phyloP scores from a whole-genome alignment of 352 stramenopile species.

The Sclerospora graminicola region DNA sequence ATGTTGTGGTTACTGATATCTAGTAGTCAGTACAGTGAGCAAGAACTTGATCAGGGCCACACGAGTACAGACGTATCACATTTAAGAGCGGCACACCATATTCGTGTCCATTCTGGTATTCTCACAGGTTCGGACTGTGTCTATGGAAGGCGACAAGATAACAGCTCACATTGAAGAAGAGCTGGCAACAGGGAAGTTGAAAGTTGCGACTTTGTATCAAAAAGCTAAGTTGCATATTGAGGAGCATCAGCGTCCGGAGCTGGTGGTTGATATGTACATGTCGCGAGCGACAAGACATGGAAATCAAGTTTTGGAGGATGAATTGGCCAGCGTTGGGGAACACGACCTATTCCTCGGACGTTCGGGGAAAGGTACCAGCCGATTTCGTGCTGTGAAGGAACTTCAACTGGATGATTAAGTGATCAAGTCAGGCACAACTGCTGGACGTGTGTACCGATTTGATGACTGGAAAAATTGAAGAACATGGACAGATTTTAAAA shows the following conservation, averaged over 20 bases:
- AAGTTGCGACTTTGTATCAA: slow-evolving; percentile 27
- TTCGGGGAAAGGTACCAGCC: slow-evolving; percentile 54
- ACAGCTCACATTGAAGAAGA: slow-evolving; percentile 50
- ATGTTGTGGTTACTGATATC: too few species aligned
- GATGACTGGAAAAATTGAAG: slow-evolving; percentile 72
- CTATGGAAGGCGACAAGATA: slow-evolving; percentile 48
- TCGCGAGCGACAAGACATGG: slow-evolving; percentile 32
- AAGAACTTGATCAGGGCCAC: slow-evolving; percentile 47
- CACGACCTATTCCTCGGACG: slow-evolving; percentile 62
- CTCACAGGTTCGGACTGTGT: slow-evolving; percentile 34
- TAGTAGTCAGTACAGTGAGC: too few species aligned
- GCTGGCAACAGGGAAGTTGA: slow-evolving; percentile 36
- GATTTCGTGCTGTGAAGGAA: slow-evolving; percentile 49
- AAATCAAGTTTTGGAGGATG: slow-evolving; percentile 58
- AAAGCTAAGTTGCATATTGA: slow-evolving; percentile 41
- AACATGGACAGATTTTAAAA: slow-evolving; percentile 50
- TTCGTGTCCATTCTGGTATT: slow-evolving; percentile 33
- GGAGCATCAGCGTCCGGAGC: slow-evolving; percentile 22
- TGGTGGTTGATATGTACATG: slow-evolving; percentile 42
- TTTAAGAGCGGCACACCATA: slow-evolving; percentile 48
- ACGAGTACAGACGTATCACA: slow-evolving; percentile 66
- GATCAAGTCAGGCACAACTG: slow-evolving; percentile 40
- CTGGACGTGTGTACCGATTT: slow-evolving; percentile 37
- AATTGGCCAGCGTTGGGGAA: slow-evolving; percentile 53
- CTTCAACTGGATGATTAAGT: slow-evolving; percentile 41